Conservation (phyloP, 2,329 filamentous ascomycete species). For the Xylariaceae sp. region DNA sequence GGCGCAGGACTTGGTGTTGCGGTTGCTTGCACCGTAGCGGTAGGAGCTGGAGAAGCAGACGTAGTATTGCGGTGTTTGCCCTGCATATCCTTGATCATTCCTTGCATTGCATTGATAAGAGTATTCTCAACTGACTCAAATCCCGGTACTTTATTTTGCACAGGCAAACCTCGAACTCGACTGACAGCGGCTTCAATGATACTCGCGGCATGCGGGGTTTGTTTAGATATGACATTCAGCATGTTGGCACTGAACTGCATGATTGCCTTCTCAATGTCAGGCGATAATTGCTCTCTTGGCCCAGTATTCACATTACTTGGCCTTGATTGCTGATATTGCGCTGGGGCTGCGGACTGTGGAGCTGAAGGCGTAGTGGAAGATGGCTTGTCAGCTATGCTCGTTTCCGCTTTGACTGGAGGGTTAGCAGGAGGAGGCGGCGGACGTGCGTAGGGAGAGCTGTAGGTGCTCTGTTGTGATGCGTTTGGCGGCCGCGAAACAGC, state of each 20-base stretch:
- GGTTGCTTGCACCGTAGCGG: slow-evolving; percentile 29
- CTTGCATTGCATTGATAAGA: slow-evolving; percentile 37
- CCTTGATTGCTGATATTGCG: slow-evolving; percentile 23
- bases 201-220: slow-evolving; percentile 37
- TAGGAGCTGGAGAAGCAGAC: slow-evolving; percentile 34
- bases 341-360: slow-evolving; percentile 22
- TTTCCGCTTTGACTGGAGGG: slow-evolving; percentile 34
- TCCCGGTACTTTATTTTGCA: slow-evolving; percentile 33
- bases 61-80: slow-evolving; percentile 31
- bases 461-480: slow-evolving; percentile 39
- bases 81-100: slow-evolving; percentile 41
- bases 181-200: slow-evolving; percentile 41
- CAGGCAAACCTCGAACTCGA: slow-evolving; percentile 38
- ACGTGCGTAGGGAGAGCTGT: slow-evolving; percentile 42
- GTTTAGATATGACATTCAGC: slow-evolving; percentile 36
- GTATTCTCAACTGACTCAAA: slow-evolving; percentile 39
- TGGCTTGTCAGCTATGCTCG: slow-evolving; percentile 26
- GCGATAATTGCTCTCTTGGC: slow-evolving; percentile 28
- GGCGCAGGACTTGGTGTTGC: slow-evolving; percentile 37
- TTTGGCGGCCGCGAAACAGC: slow-evolving; percentile 34
- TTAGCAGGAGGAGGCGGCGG: slow-evolving; percentile 37
- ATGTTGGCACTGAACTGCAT: slow-evolving; percentile 40
- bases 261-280: slow-evolving; percentile 41
- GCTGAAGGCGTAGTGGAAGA: slow-evolving; percentile 26
- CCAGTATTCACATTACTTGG: slow-evolving; percentile 12